Base-by-base conservation (phyloP, 2,329 filamentous ascomycete genomes). In the Bipolaris bicolor region DNA sequence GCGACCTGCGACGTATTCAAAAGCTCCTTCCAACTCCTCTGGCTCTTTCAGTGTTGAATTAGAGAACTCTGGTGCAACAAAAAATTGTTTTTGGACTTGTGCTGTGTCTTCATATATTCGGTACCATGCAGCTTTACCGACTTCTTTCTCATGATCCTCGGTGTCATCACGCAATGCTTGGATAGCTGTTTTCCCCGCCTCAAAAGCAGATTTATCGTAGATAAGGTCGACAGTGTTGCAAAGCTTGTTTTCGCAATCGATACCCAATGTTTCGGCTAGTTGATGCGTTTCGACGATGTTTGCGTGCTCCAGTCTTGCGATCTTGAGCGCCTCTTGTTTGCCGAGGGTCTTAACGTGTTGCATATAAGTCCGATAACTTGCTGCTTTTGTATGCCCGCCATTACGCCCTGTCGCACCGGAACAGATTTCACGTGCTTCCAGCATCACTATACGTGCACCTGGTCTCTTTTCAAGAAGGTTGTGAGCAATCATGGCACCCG, bases 151-250 rank as follows among this genome's bases (percentile, higher is more conserved):
- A 16, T 71, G 56, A 1, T 64, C 63, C 0, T n/a, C 58, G 1
- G 64, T 63, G 61, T 73, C 70, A 0, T 34, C 53, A 22, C 55
- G 56, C 22, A 76, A 43, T 9, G 58, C 52, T 11, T 67, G 49
- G 36, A 76, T 71, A 0, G 72, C 67, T 13, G 39, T 16, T 41
- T 68, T 70, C 0, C 74, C 75, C 3, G 44, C 5, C 33, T 71
- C 63, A 49, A 74, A 77, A 0, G 70, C 68, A 11, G 48, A 43
- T 11, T 57, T 18, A 48, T 86, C 83, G 66, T 86, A 87, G 31
- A 87, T 76, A 2, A 87, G 74, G 67, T 88, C 86, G 2, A 86
- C 79, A 0, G 86, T 88, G 22, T 80, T 76, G 62, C 84, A 82
- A 9, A 79, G 68, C 36, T 74, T 66, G 48, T 79, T 81, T 64